Conservation (phyloP, 176 grass and related monocot genomes). For the Microstegium vimineum region DNA sequence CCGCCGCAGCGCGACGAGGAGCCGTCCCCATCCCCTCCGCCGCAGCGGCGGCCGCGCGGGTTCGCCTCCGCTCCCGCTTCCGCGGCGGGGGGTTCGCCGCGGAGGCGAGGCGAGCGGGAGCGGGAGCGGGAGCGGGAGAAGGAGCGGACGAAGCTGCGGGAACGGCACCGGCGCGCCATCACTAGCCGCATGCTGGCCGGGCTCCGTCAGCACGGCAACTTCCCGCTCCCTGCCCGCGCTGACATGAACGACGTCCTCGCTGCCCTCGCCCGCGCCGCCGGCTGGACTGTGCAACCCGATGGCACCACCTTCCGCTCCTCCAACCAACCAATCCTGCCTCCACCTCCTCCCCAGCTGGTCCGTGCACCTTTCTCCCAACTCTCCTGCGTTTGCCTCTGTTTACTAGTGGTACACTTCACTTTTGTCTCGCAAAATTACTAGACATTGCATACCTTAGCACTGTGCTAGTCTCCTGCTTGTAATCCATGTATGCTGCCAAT, state of each 20-base stretch:
- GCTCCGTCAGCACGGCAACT: constrained; percentile 90
- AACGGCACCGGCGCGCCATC: constrained; percentile 86
- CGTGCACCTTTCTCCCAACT: constrained; percentile 9
- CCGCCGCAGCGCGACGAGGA: constrained; percentile 8
- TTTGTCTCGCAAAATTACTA: not conserved
- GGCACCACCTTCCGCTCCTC: constrained; percentile 75
- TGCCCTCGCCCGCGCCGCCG: constrained; percentile 81
- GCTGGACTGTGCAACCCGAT: constrained; percentile 75
- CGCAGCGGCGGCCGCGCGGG: constrained; percentile 56
- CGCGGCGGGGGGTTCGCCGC: not conserved
- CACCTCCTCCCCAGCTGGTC: constrained; percentile 44
- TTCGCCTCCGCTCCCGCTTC: constrained; percentile 24
- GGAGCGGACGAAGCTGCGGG: constrained; percentile 89
- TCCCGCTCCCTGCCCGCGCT: constrained; percentile 76
- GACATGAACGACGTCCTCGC: constrained; percentile 99
- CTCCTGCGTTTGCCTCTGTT: not conserved
- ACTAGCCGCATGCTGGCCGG: constrained; percentile 92
- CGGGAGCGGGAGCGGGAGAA: constrained; percentile 84
- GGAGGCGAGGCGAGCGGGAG: constrained; percentile 56
- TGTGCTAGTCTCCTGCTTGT: not conserved
- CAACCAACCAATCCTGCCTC: not conserved
- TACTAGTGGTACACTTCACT: not conserved
- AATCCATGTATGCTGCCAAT: not conserved
- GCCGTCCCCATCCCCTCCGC: constrained; percentile 31
- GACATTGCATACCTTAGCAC: not conserved